Evolutionary conservation across 176 grass and related monocot genomes (phyloP).

Genomic region (Cocos nucifera): DNA sequence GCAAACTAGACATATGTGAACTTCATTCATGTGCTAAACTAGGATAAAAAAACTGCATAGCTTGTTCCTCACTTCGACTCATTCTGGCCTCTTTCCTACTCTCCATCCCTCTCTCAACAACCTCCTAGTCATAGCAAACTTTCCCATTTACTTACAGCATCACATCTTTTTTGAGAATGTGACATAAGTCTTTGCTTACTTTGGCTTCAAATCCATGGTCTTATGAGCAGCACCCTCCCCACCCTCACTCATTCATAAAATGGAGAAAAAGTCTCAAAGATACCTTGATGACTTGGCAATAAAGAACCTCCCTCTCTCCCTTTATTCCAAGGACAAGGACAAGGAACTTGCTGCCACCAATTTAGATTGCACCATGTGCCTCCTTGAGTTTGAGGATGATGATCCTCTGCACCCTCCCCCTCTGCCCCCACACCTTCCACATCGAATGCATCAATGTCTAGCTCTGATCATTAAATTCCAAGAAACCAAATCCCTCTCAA

Average conservation of each 20-base stretch:
- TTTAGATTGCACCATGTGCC: constrained; percentile 70
- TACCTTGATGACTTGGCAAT: constrained; percentile 31
- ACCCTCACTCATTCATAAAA: constrained; percentile 17
- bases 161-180: constrained; percentile 48
- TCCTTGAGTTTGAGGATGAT: constrained; percentile 78
- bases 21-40: constrained; percentile 35
- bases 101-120: constrained; percentile 25
- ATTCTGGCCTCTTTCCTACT: constrained; percentile 41
- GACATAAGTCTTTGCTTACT: constrained; percentile 24
- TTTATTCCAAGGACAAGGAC: constrained; percentile 36
- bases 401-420: constrained; percentile 22
- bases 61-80: constrained; percentile 30
- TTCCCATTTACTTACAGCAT: constrained; percentile 38
- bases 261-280: too few relatives aligned
- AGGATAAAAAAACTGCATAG: constrained; percentile 39
- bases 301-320: constrained; percentile 42
- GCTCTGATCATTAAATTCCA: constrained; percentile 62
- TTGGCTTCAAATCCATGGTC: constrained; percentile 44
- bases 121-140: constrained; percentile 37
- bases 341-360: constrained; percentile 30
- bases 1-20: constrained; percentile 1
- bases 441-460: constrained; percentile 69
- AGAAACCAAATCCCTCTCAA: constrained; percentile 31
- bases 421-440: constrained; percentile 33
- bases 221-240: constrained; percentile 29